Evolutionary conservation across 2,329 filamentous ascomycete genomes (phyloP).

Genomic region (Rosellinia necatrix): DNA sequence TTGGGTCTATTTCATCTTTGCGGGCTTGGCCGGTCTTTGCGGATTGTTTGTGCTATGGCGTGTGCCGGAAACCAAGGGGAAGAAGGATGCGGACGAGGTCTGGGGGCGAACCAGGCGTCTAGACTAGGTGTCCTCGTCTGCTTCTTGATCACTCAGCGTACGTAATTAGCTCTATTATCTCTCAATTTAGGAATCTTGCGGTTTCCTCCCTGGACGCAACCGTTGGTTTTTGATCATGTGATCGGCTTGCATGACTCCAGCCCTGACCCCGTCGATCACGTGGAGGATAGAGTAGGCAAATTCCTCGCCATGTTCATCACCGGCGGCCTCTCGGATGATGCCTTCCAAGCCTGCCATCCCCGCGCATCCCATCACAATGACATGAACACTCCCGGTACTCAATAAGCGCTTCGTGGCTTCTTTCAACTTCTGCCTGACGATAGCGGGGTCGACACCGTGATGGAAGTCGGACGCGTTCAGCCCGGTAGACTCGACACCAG

Average conservation of each 20-base stretch:
- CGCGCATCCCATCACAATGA: conserved; percentile 84
- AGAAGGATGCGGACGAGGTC: conserved; percentile 83
- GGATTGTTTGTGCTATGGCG: conserved; percentile 72
- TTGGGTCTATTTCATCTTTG: conserved; percentile 92
- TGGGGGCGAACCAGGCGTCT: conserved; percentile 71
- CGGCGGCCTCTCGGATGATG: conserved; percentile 71
- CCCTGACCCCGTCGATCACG: conserved; percentile 81
- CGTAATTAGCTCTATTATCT: not conserved
- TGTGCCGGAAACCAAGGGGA: conserved; percentile 89
- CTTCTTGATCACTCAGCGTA: not conserved
- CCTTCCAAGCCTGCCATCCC: conserved; percentile 87
- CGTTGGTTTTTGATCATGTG: conserved; percentile 53
- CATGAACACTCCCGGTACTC: conserved; percentile 55
- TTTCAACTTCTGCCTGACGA: conserved; percentile 69
- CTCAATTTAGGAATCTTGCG: conserved; percentile 29
- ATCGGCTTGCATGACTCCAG: conserved; percentile 67
- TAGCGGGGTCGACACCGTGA: conserved; percentile 63
- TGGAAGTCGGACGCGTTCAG: conserved; percentile 82
- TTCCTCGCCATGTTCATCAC: conserved; percentile 65
- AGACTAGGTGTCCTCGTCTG: conserved; percentile 45
- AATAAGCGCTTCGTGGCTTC: conserved; percentile 72
- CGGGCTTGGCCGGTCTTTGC: conserved; percentile 70
- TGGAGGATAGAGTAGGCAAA: conserved; percentile 60
- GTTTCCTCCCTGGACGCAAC: conserved; percentile 36
- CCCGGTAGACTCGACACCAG: conserved; percentile 81